Conservation (phyloP, 2,329 filamentous ascomycete species). For the Xylariomycetidae sp. region DNA sequence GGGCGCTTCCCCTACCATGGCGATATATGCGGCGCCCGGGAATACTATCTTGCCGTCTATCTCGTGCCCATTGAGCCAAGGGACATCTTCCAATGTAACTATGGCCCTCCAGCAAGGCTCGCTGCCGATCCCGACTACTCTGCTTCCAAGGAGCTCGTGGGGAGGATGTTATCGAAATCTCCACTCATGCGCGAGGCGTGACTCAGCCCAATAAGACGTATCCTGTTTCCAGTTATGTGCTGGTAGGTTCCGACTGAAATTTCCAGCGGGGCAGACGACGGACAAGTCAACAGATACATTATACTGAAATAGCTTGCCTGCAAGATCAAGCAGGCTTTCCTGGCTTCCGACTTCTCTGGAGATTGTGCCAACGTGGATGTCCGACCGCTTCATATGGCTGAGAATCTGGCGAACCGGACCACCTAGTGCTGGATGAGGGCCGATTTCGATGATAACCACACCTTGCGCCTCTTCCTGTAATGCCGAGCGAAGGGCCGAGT, state of each 20-base stretch:
- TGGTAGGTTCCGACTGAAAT: background rate
- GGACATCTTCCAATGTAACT: background rate
- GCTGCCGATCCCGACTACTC: constrained; percentile 1
- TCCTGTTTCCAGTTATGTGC: constrained; percentile 1
- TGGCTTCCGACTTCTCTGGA: background rate
- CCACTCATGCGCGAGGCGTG: constrained; percentile 1
- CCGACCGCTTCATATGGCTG: too few species aligned
- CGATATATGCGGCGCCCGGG: constrained; percentile 1
- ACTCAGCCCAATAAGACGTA: background rate
- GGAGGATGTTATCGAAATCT: background rate
- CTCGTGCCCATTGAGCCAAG: constrained; percentile 2
- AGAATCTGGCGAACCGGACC: too few species aligned
- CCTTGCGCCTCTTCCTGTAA: too few species aligned
- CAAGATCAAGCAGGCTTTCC: background rate
- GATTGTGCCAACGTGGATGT: constrained; percentile 1
- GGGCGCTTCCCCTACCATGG: constrained; percentile 1
- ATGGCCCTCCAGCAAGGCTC: constrained; percentile 1
- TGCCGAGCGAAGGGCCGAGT: too few species aligned
- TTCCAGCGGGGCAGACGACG: background rate
- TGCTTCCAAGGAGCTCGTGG: constrained; percentile 1
- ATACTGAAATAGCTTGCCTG: constrained; percentile 1
- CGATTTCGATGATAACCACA: too few species aligned
- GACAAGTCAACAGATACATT: background rate
- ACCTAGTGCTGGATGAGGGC: too few species aligned
- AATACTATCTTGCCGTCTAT: background rate